Evolutionary conservation across 2,329 filamentous ascomycete species (phyloP), one percentile per base, ranked within the genome.

Genomic region (Geosmithia morbida): DNA sequence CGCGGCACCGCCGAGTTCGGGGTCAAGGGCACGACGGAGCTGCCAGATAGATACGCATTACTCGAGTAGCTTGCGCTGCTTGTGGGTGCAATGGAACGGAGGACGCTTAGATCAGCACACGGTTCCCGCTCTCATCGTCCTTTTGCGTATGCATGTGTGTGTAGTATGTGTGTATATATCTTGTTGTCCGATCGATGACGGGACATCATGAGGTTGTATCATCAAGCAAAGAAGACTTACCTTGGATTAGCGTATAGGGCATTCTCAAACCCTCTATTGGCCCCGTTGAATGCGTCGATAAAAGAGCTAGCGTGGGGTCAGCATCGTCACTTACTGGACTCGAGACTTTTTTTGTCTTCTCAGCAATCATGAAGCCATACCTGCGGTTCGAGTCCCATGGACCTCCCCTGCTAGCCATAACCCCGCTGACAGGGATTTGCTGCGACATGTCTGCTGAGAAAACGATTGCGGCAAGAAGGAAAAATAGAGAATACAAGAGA

Each of bases 311-410:
- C 43, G 48, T 33, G 37, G 14, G 13, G 43, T 51, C 46, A 49
- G 42, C 49, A 37, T 37, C 33, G 14, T 16, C 33, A 37, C 33
- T 37, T 33, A 3, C 43, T 29, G 10, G 43, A 17, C 13, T 37
- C 17, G 43, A 29, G 22, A 26, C 22, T 26, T 8, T 26, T 26
- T 26, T 11, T 37, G 14, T 45, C 14, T 18, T 17, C 14, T 26
- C 43, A 43, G 41, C 10, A 22, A 26, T 33, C 13, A 17, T 29
- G 18, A 33, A 26, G 16, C 41, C 70, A 67, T 68, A 77, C 73
- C 71, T 77, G 63, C 68, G 70, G 53, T 67, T 63, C 52, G 69
- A 58, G 53, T 67, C 66, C 72, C 72, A 75, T 49, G 69, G 65
- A 54, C 69, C 66, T 59, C 65, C 67, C 51, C 69, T 61, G 59